phyloP scores from a whole-genome alignment of 306 rosid species.

The Dryas octopetala region DNA sequence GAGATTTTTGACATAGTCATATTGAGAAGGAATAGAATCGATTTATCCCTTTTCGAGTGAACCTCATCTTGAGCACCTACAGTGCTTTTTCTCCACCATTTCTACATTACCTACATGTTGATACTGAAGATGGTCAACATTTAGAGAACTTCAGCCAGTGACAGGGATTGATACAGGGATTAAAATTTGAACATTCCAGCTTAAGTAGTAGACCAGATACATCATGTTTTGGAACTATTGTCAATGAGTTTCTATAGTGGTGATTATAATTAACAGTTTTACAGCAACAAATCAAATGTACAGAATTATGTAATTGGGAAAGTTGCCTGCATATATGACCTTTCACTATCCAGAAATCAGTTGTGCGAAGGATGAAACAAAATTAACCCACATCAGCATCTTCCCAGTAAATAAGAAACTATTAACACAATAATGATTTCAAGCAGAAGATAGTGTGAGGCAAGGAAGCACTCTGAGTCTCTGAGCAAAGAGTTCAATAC shows the following conservation, averaged over 20 bases:
- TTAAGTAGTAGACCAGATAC: constrained; percentile 15
- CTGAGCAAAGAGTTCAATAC: background rate
- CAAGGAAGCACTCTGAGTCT: background rate
- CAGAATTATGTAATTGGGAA: background rate
- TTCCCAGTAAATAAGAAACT: background rate
- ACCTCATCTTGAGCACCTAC: constrained; percentile 72
- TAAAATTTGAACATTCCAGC: constrained; percentile 21
- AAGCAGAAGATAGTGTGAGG: background rate
- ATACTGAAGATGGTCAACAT: constrained; percentile 56
- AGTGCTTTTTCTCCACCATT: constrained; percentile 59
- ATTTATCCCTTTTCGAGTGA: constrained; percentile 52
- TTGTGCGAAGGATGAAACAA: constrained; percentile 5
- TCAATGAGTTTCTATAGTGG: background rate
- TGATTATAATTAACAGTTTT: constrained; percentile 4
- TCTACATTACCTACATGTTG: constrained; percentile 68
- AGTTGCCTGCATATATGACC: background rate
- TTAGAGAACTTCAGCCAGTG: constrained; percentile 29
- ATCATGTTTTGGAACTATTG: constrained; percentile 6
- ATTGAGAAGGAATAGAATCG: constrained; percentile 44
- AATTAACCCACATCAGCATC: background rate
- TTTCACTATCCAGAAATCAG: background rate
- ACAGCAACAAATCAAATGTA: constrained; percentile 19
- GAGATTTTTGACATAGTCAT: constrained; percentile 19
- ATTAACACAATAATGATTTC: background rate
- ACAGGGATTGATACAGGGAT: constrained; percentile 11